These are phyloP conservation scores for Penicillium silybi DNA, from an alignment of 495 filamentous ascomycete species.

Conservation along the genomic window DNA sequence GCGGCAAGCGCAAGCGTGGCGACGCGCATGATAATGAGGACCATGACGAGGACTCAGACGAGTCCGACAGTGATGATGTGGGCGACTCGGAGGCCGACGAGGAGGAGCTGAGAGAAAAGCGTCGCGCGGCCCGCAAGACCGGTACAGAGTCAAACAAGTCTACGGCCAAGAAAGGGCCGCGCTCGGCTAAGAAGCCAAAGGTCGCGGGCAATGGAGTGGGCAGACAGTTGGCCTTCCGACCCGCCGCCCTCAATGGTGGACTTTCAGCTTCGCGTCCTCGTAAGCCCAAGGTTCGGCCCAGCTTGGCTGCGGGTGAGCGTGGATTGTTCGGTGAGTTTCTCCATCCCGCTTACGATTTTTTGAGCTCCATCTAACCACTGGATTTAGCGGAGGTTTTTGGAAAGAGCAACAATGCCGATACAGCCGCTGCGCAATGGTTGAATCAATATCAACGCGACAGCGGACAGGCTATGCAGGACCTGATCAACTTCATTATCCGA, in stretches of 20 bases:
- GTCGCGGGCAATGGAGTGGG: constrained; percentile 54
- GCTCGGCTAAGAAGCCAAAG: constrained; percentile 51
- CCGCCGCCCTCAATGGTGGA: constrained; percentile 40
- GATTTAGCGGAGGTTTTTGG: constrained; percentile 72
- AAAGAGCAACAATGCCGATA: constrained; percentile 63
- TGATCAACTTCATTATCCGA: constrained; percentile 85
- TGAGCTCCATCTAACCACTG: constrained; percentile 1
- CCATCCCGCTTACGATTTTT: background rate
- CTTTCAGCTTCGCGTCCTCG: constrained; percentile 40
- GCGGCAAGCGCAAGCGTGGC: constrained; percentile 54
- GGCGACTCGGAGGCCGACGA: constrained; percentile 58
- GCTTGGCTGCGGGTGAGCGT: constrained; percentile 57
- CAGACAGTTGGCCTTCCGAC: constrained; percentile 48
- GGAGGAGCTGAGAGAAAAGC: constrained; percentile 60
- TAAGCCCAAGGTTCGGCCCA: constrained; percentile 57
- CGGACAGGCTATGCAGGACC: constrained; percentile 64
- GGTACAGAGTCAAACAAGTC: constrained; percentile 70
- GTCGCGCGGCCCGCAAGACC: constrained; percentile 40
- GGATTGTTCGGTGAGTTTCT: constrained; percentile 72
- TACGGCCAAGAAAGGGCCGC: constrained; percentile 27
- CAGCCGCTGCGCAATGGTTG: constrained; percentile 79
- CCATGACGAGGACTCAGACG: constrained; percentile 43
- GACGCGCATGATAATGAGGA: constrained; percentile 33
- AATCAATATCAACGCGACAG: constrained; percentile 65
- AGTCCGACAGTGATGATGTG: constrained; percentile 46